Evolutionary conservation across 2,329 filamentous ascomycete species (phyloP), one percentile per base, ranked within the genome.

Genomic region (Ophiocordyceps robertsii): DNA sequence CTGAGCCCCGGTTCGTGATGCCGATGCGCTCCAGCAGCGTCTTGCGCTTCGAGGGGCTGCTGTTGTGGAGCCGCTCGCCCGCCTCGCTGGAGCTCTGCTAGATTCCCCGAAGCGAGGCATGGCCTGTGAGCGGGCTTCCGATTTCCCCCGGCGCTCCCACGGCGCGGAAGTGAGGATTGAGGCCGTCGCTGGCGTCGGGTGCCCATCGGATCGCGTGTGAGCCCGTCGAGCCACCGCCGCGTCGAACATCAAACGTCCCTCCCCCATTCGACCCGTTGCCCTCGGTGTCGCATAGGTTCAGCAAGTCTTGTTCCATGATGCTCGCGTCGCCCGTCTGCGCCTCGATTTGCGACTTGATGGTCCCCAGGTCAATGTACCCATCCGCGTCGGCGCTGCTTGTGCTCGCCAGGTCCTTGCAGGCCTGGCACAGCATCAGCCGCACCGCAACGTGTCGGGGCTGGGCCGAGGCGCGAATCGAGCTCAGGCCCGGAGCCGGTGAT

Each of bases 241-340:
- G 69, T 46, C 72, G 74, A 48, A 84, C 71, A 30, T 84, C 78
- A 55, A 98, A 93, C 24, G 75, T 82, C n/a, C 92, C 92, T 37
- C 90, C 90, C 38, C 92, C 92, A 53, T 96, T 96, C 45, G 81
- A 77, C 2, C 68, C 58, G 53, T 83, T 93, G 44, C 92, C 92
- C 58, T 95, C 86, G 1, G 90, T 95, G 53, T 96, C 90, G 59
- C 85, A 92, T 45, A 93, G 82, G 44, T 84, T 79, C 33, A 90
- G 70, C 52, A 96, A 71, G 53, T 95, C 89, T 24, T 71, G 55
- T 68, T 77, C 60, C 49, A 69, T 53, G 29, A 62, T 53, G 41
- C 39, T 53, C 12, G 50, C 39, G 10, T 63, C 60, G n/a, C 57
- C 59, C 7, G 56, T 54, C 44, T 81, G 74, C 42, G 69, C 69